Percentiles rank a stretch among this genome's conserved stretches.
These are phyloP conservation scores for Viola pubescens DNA, from an alignment of 441 rosid species.

Conservation along the genomic window DNA sequence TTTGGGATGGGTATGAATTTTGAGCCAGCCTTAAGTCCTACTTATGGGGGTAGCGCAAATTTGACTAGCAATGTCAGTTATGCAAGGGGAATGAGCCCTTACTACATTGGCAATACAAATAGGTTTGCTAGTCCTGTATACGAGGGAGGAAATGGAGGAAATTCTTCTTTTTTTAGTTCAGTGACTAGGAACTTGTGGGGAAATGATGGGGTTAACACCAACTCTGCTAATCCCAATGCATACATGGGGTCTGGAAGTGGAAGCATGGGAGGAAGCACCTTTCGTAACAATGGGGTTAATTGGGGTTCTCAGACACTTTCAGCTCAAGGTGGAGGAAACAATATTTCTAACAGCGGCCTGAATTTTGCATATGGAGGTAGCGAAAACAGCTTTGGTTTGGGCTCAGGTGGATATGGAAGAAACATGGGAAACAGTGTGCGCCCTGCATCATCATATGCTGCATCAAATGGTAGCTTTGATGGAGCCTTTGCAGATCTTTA, in stretches of 20 bases:
- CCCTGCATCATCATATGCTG: conserved; percentile 52
- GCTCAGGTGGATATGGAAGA: conserved; percentile 64
- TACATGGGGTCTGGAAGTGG: conserved; percentile 59
- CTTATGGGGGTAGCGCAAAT: conserved; percentile 52
- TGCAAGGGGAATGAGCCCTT: conserved; percentile 79
- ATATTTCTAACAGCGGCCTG: conserved; percentile 36
- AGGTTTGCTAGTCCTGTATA: conserved; percentile 55
- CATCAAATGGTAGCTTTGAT: conserved; percentile 62
- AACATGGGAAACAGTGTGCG: conserved; percentile 46
- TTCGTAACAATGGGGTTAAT: conserved; percentile 41
- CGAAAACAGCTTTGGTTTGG: conserved; percentile 54
- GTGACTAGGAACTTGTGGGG: conserved; percentile 81
- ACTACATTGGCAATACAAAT: conserved; percentile 66
- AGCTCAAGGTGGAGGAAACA: conserved; percentile 52
- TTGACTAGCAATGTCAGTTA: conserved; percentile 54
- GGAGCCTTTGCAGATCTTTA: conserved; percentile 55
- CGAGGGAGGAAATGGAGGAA: conserved; percentile 73
- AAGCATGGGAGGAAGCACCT: conserved; percentile 44
- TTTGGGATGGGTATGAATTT: conserved; percentile 74
- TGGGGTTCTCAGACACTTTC: conserved; percentile 66
- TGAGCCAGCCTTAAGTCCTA: conserved; percentile 66
- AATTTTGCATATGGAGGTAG: conserved; percentile 67
- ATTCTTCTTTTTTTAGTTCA: conserved; percentile 78
- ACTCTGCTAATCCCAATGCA: conserved; percentile 46
- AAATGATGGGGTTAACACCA: conserved; percentile 57